Base-by-base conservation (phyloP, 2,329 filamentous ascomycete species). In the Ceratocystis cubensis region DNA sequence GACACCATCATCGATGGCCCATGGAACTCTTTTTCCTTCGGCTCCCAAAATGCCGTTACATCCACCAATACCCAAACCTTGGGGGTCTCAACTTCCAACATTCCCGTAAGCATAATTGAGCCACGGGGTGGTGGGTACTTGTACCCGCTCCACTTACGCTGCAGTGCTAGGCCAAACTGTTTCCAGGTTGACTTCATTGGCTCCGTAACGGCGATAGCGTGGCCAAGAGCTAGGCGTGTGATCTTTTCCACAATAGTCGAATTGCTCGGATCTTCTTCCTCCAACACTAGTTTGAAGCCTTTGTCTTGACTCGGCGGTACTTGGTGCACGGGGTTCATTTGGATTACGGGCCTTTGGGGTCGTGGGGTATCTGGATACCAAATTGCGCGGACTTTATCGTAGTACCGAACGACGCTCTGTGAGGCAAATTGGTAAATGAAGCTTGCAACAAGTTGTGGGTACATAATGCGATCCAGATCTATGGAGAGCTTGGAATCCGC, bases 11-110 rank as follows among this genome's bases (percentile, higher is more conserved):
- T 67, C 3, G 69, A 70, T 1, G 45, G 48, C 3, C 33, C 8
- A 46, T 71, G 75, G 64, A 75, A 78, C 15, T 71, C 71, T 68
- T 75, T 74, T 44, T 76, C 78, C 70, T 79, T 78, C 1, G 81
- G 80, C 72, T 82, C 75, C 75, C 79, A 83, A 70, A 76, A 79
- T 2, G 75, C 78, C n/a, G 69, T 67, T 1, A 79, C 78, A 69
- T 82, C 78, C 45, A 82, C 71, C 6, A 77, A 74, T 5, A 81
- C 64, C 64, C 72, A 74, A 3, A 75, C 75, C 46, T 71, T 75
- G 0, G 75, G 67, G 8, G 77, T 73, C 44, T 76, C 73, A 6
- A 82, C 65, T 69, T 81, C 77, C 1, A 83, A 75, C 46, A 81
- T 70, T 0, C 81, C 81, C 10, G 75, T 76, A 1, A 82, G 73